phyloP scores from a whole-genome alignment of 139 green algal genomes.

The Chlamydomonas sphaeroides region DNA sequence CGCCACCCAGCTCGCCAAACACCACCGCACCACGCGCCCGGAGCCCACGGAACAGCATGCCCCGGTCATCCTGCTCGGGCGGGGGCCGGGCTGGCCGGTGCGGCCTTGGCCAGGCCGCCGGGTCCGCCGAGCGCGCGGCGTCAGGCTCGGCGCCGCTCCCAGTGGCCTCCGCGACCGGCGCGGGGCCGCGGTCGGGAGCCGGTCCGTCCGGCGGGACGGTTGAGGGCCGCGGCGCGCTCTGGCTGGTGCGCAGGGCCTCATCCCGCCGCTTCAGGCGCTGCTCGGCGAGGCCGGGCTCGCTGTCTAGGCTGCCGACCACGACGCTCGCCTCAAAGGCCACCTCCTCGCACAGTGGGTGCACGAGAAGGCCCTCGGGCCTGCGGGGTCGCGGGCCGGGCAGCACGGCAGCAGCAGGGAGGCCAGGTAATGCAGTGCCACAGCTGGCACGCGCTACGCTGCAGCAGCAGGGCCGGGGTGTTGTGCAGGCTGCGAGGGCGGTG shows the following conservation, averaged over 20 bases:
- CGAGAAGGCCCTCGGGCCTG: constrained; percentile 7
- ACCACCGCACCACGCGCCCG: too few relatives aligned
- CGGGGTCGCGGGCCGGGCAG: background rate
- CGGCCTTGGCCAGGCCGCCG: too few relatives aligned
- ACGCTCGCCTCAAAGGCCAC: background rate
- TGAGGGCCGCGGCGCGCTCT: too few relatives aligned
- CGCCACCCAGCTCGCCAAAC: background rate
- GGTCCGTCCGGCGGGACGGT: too few relatives aligned
- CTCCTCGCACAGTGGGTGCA: constrained; percentile 16
- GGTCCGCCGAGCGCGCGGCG: too few relatives aligned
- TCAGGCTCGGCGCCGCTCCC: too few relatives aligned
- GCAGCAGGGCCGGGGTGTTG: background rate
- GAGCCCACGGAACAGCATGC: background rate
- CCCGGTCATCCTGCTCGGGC: too few relatives aligned
- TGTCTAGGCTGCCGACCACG: background rate
- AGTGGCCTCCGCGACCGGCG: too few relatives aligned
- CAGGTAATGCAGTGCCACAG: background rate
- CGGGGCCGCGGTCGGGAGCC: too few relatives aligned
- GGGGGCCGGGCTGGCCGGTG: too few relatives aligned
- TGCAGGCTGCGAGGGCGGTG: background rate
- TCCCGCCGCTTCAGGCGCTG: background rate
- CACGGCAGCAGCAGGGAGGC: background rate
- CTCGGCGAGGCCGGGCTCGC: background rate
- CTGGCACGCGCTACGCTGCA: background rate
- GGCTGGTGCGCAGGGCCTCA: too few relatives aligned